Percentiles rank a stretch among this genome's conserved stretches.
These are phyloP conservation scores for Pelargonium nanum DNA, from an alignment of 345 rosid genomes.

Conservation along the genomic window DNA sequence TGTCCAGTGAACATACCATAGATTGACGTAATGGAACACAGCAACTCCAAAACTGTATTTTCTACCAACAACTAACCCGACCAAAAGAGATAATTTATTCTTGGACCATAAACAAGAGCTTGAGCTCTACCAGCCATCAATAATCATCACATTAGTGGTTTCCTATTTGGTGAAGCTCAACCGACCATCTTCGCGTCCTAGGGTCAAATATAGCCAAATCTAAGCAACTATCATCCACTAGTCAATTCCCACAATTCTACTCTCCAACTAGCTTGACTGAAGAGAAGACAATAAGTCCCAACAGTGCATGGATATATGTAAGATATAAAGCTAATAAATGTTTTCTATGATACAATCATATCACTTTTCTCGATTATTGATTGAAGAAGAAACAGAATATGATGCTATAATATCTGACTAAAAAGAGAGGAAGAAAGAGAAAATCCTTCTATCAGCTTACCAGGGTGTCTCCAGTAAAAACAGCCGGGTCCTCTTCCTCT, in stretches of 20 bases:
- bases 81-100: not conserved
- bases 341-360: not conserved
- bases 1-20: too few relatives aligned
- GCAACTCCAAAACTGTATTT: not conserved
- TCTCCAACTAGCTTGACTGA: not conserved
- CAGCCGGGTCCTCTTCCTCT: slow-evolving; percentile 58
- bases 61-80: not conserved
- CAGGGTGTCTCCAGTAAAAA: slow-evolving; percentile 88
- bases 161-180: not conserved
- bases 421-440: not conserved
- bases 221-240: not conserved
- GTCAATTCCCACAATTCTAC: too few relatives aligned
- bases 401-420: too few relatives aligned
- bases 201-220: not conserved
- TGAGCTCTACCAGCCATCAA: too few relatives aligned
- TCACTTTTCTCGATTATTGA: not conserved
- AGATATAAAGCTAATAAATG: not conserved
- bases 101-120: too few relatives aligned
- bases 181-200: not conserved
- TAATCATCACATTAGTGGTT: too few relatives aligned
- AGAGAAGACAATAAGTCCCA: not conserved
- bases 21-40: not conserved
- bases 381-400: not conserved
- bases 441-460: slow-evolving; percentile 25
- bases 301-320: not conserved